phyloP scores from a whole-genome alignment of 1,284 basidiomycete genomes.

The Phylloboletellus chloephorus region DNA sequence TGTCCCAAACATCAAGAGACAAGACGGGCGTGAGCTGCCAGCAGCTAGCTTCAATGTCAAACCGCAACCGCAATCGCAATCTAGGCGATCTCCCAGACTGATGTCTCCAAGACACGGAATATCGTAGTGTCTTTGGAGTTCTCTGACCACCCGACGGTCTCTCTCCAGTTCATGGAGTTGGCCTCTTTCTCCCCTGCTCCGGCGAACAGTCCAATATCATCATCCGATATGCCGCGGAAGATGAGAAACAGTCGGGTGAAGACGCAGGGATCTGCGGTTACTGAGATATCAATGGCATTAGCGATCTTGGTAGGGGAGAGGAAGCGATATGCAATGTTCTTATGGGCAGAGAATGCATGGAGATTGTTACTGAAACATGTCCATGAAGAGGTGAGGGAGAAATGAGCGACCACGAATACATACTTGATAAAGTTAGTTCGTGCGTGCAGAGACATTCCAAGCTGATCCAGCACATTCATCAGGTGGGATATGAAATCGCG shows the following conservation, averaged over 20 bases:
- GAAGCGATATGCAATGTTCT: slow-evolving; percentile 83
- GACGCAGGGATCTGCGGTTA: slow-evolving; percentile 69
- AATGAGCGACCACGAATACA: slow-evolving; percentile 18
- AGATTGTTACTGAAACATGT: slow-evolving; percentile 57
- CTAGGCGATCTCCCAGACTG: slow-evolving; percentile 64
- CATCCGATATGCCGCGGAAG: slow-evolving; percentile 74
- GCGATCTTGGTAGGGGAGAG: slow-evolving; percentile 69
- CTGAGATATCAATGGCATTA: slow-evolving; percentile 75
- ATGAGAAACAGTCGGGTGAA: slow-evolving; percentile 82
- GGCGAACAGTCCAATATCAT: slow-evolving; percentile 65
- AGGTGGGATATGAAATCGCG: slow-evolving; percentile 72
- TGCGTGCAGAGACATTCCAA: slow-evolving; percentile 73
- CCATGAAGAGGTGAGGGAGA: neutral
- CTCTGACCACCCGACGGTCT: slow-evolving; percentile 71
- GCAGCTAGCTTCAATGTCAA: slow-evolving; percentile 16
- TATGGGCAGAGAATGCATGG: slow-evolving; percentile 62
- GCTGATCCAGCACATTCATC: slow-evolving; percentile 68
- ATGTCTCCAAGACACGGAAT: slow-evolving; percentile 73
- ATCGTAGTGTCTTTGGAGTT: slow-evolving; percentile 62
- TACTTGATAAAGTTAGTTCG: slow-evolving; percentile 75
- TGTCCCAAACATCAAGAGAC: slow-evolving; percentile 12
- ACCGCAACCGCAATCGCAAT: neutral
- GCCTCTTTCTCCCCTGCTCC: slow-evolving; percentile 82
- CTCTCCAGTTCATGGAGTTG: slow-evolving; percentile 69
- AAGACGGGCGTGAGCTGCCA: slow-evolving; percentile 13